Evolutionary conservation across 441 rosid genomes (phyloP).

Genomic region (Erodium trifolium): DNA sequence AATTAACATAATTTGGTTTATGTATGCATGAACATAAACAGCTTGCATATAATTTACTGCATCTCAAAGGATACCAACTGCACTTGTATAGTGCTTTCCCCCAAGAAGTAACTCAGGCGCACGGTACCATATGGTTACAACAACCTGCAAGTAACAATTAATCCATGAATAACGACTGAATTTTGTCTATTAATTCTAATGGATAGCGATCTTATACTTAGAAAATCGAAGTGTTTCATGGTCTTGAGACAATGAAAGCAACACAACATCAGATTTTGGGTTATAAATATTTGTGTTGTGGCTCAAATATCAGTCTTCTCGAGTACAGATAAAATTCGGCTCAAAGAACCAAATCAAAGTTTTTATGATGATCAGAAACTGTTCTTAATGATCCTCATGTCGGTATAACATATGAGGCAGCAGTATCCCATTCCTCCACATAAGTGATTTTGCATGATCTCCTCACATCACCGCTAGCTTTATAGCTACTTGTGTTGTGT

Average conservation of each 20-base stretch:
- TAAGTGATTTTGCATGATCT: background rate
- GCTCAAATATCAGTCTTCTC: background rate
- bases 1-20: background rate
- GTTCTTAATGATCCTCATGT: background rate
- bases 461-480: background rate
- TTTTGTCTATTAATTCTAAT: background rate
- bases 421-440: background rate
- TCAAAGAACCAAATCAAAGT: background rate
- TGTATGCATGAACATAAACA: background rate
- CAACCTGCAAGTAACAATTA: slow-evolving; percentile 39
- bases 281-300: background rate
- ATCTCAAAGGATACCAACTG: slow-evolving; percentile 45
- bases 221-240: background rate
- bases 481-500: background rate
- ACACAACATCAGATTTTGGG: background rate
- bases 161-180: background rate
- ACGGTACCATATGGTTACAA: slow-evolving; percentile 97
- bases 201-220: background rate
- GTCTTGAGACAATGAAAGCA: background rate
- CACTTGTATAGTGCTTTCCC: slow-evolving; percentile 90
- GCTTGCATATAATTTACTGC: background rate
- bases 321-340: background rate
- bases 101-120: slow-evolving; percentile 98
- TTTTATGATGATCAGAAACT: background rate
- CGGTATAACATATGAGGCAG: background rate